Evolutionary conservation across 2,329 filamentous ascomycete species (phyloP).

Genomic region (Cladobotryum mycophilum): DNA sequence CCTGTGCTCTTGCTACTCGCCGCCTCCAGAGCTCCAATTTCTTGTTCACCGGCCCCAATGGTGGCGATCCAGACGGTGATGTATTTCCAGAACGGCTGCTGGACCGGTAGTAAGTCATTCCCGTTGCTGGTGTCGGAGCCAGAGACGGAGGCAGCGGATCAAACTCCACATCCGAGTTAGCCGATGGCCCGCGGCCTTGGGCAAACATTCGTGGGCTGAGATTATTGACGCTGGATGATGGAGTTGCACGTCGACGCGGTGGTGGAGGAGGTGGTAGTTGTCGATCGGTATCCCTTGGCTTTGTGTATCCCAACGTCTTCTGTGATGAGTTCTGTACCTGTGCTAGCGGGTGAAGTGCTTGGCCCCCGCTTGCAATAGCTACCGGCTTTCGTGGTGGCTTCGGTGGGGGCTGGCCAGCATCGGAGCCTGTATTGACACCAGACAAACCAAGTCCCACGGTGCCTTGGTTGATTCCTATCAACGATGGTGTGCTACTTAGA

Average conservation of each 20-base stretch:
- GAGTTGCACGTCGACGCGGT: slow-evolving; percentile 39
- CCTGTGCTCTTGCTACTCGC: slow-evolving; percentile 59
- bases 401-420: slow-evolving; percentile 24
- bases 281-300: not conserved
- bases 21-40: slow-evolving; percentile 68
- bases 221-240: slow-evolving; percentile 24
- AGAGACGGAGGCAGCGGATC: slow-evolving; percentile 33
- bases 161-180: slow-evolving; percentile 37
- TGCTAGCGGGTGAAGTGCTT: slow-evolving; percentile 31
- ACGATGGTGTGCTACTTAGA: slow-evolving; percentile 40
- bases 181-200: slow-evolving; percentile 25
- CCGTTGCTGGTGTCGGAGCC: slow-evolving; percentile 13
- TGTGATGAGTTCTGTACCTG: slow-evolving; percentile 36
- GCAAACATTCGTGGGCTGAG: slow-evolving; percentile 25
- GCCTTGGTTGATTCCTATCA: slow-evolving; percentile 20
- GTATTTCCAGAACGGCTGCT: slow-evolving; percentile 25
- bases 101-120: slow-evolving; percentile 20
- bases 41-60: slow-evolving; percentile 47
- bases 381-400: slow-evolving; percentile 30
- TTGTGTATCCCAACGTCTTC: slow-evolving; percentile 19
- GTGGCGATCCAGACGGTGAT: slow-evolving; percentile 31
- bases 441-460: slow-evolving; percentile 7
- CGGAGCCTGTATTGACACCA: slow-evolving; percentile 1
- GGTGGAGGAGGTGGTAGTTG: slow-evolving; percentile 39
- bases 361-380: slow-evolving; percentile 15